Conservation (phyloP, 2,329 filamentous ascomycete species). For the Cytospora piceae region DNA sequence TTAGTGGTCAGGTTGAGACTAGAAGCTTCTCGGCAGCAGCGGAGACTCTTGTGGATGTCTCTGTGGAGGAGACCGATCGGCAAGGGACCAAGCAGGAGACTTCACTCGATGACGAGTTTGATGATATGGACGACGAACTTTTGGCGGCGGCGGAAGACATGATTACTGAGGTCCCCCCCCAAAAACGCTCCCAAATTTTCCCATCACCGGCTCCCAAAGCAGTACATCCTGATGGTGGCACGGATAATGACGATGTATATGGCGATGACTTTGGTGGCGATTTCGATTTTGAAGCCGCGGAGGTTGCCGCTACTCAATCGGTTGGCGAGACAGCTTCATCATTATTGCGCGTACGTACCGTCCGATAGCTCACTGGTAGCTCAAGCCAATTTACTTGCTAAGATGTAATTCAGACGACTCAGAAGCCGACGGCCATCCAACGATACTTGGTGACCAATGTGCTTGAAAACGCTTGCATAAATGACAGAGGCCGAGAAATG, state of each 20-base stretch:
- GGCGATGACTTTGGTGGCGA: conserved; percentile 76
- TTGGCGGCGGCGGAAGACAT: conserved; percentile 53
- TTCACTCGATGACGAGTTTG: conserved; percentile 61
- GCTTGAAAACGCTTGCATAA: conserved; percentile 68
- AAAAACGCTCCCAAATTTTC: conserved; percentile 30
- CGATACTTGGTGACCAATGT: conserved; percentile 82
- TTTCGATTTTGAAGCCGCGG: conserved; percentile 77
- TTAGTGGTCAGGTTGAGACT: conserved; percentile 35
- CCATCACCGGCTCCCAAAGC: conserved; percentile 23
- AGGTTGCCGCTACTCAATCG: conserved; percentile 74
- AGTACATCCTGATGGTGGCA: conserved; percentile 44
- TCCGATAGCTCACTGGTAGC: conserved; percentile 34
- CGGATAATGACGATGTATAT: conserved; percentile 49
- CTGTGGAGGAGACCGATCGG: not conserved
- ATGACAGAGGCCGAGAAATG: conserved; percentile 61
- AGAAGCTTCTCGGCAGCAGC: conserved; percentile 12
- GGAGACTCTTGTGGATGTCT: conserved; percentile 9
- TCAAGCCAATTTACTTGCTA: conserved; percentile 54
- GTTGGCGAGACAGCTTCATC: conserved; percentile 38
- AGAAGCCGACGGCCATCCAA: conserved; percentile 76
- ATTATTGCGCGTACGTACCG: conserved; percentile 58
- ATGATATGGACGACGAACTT: conserved; percentile 66
- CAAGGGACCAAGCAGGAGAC: conserved; percentile 12
- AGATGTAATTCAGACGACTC: conserved; percentile 66
- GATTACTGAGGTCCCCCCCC: conserved; percentile 42